phyloP scores from a whole-genome alignment of 768 basidiomycete genomes.

The Cantharellus anzutake region DNA sequence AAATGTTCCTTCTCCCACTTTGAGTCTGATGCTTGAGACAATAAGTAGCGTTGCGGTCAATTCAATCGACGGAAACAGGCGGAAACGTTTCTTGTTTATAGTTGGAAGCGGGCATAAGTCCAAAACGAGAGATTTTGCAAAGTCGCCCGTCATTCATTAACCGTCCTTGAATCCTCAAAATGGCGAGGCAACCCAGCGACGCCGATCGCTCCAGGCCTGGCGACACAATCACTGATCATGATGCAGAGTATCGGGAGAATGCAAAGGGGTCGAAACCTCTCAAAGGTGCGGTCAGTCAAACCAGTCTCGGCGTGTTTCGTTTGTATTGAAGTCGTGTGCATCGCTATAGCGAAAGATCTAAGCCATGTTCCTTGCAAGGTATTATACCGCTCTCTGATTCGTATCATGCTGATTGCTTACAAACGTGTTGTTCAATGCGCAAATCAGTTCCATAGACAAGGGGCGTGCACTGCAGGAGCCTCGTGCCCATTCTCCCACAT shows the following conservation, averaged over 20 bases:
- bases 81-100: no score
- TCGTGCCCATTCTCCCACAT: conserved; percentile 92
- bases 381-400: background rate
- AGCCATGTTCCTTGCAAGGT: background rate
- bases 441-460: conserved; percentile 87
- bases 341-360: background rate
- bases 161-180: background rate
- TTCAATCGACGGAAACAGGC: no score
- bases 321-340: background rate
- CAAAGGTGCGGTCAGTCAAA: no score
- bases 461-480: conserved; percentile 82
- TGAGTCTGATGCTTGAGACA: no score
- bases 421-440: conserved; percentile 53
- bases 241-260: background rate
- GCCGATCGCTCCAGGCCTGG: background rate
- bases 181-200: background rate
- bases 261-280: background rate
- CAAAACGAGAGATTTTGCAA: no score
- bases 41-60: no score
- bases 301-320: background rate
- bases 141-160: no score
- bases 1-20: no score
- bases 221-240: background rate
- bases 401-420: conserved; percentile 24
- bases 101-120: no score